A percentile compares a stretch with the other conserved stretches of the same genome.
phyloP scores from a whole-genome alignment of 768 basidiomycete genomes.

The Mycena metata region DNA sequence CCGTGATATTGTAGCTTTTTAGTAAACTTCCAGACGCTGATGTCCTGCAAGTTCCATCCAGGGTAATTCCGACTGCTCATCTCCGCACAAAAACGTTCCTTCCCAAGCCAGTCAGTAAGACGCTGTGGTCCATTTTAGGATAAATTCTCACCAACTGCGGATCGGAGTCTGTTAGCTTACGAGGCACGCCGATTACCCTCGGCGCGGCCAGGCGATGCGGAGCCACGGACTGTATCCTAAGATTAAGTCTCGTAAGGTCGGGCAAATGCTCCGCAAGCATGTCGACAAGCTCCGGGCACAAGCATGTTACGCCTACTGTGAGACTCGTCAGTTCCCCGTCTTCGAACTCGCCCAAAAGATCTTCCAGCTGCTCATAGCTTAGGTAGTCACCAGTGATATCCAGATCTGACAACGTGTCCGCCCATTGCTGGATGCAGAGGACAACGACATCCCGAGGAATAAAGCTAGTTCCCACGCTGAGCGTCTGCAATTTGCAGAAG shows the following conservation, averaged over 20 bases:
- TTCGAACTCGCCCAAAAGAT: not conserved
- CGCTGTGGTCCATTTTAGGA: not conserved
- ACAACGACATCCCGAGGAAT: conserved; percentile 20
- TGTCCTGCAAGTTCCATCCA: conserved; percentile 22
- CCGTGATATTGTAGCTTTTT: conserved; percentile 16
- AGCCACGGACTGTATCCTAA: conserved; percentile 7
- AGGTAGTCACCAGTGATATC: conserved; percentile 28
- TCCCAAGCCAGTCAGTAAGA: not conserved
- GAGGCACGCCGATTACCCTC: not conserved
- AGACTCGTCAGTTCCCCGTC: not conserved
- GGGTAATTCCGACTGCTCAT: conserved; percentile 13
- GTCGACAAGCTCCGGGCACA: conserved; percentile 33
- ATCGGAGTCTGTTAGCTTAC: conserved; percentile 1
- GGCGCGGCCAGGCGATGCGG: conserved; percentile 12
- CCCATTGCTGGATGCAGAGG: conserved; percentile 25
- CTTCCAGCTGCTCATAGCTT: conserved; percentile 17
- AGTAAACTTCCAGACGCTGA: conserved; percentile 22
- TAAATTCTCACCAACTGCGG: conserved; percentile 12
- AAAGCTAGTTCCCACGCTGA: conserved; percentile 29
- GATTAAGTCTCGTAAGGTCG: conserved; percentile 19
- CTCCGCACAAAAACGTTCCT: conserved; percentile 19
- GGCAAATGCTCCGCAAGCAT: conserved; percentile 23
- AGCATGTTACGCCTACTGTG: not conserved
- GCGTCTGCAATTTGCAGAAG: conserved; percentile 13
- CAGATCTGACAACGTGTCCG: conserved; percentile 16